Evolutionary conservation across 2,329 filamentous ascomycete genomes (phyloP).

Genomic region (Ophioceras dolichostomum): DNA sequence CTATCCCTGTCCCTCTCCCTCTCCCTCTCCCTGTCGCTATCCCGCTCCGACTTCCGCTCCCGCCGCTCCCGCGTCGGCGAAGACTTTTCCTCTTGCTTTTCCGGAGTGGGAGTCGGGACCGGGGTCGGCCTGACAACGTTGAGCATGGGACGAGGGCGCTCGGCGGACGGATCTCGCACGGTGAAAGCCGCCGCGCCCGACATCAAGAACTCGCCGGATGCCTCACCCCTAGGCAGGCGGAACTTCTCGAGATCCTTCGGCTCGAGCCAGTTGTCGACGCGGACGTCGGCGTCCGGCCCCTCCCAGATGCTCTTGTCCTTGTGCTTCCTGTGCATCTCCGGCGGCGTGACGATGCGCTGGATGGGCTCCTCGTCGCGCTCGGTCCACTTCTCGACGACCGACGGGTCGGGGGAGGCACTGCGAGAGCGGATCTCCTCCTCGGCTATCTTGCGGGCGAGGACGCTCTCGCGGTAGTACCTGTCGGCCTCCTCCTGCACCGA

Average conservation of each 20-base stretch:
- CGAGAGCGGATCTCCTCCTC: conserved; percentile 41
- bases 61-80: too few relatives aligned
- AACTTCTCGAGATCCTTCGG: conserved; percentile 34
- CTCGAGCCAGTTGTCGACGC: conserved; percentile 44
- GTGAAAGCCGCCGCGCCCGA: too few relatives aligned
- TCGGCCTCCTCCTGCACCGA: conserved; percentile 44
- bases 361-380: conserved; percentile 23
- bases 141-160: conserved; percentile 43
- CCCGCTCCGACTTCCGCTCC: conserved; percentile 8
- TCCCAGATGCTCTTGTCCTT: conserved; percentile 38
- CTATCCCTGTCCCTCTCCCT: too few relatives aligned
- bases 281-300: conserved; percentile 50
- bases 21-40: conserved; percentile 3
- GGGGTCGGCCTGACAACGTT: conserved; percentile 52
- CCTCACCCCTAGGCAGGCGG: conserved; percentile 14
- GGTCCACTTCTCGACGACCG: conserved; percentile 41
- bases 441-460: conserved; percentile 38
- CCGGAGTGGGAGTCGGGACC: conserved; percentile 32
- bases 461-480: conserved; percentile 42
- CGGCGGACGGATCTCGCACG: conserved; percentile 42
- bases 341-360: conserved; percentile 42
- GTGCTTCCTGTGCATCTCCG: conserved; percentile 30
- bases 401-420: conserved; percentile 36
- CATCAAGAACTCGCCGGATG: too few relatives aligned
- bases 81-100: conserved; percentile 21